Base-by-base conservation (phyloP, 352 stramenopile species). In the Bremia lactucae region DNA sequence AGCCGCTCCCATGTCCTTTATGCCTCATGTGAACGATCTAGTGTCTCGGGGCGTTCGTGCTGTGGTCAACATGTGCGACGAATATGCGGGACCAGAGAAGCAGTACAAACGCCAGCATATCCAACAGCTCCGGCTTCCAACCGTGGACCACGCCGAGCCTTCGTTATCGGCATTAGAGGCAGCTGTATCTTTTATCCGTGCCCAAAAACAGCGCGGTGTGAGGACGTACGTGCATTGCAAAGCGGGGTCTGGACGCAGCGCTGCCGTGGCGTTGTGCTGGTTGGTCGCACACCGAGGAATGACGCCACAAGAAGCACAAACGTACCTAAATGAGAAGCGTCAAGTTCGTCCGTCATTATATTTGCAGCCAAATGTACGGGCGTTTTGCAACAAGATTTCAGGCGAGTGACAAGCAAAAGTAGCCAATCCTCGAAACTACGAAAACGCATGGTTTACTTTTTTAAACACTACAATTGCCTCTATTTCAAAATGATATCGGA, bases 201-300 rank as follows among this genome's bases (percentile, higher is more conserved):
- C 90, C 37, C 83, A 97, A 51, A 67, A 86, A 31, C 52, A 74
- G 18, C 59, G 63, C 40, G 90, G 89, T 16, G 83, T 87, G 24
- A 68, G 79, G 21, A 93, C 97, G n/a, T 97, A 97, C 49, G 88
- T 98, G 35, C 94, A 98, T 57, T 98, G 94, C 72, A 96, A 96
- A 64, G 86, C 87, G 24, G 94, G 94, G 24, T 94, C 96, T 51
- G 94, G 94, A n/a, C 76, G 94, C 37, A 96, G 74, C 21, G 91
- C 87, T 19, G 87, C 92, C 1, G 78, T 94, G 38, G 88, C 81
- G 1, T 93, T 95, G 49, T 95, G 84, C 36, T 97, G 88, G 88
- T 52, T 97, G 4, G 58, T 97, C 11, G 60, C 74, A 8, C 54
- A 59, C 21, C 79, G 78, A 42, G 66, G 67, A 9, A 81, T 85